Evolutionary conservation across 2,329 filamentous ascomycete species (phyloP), one percentile per base, ranked within the genome.

Genomic region (Cladophialophora carrionii): DNA sequence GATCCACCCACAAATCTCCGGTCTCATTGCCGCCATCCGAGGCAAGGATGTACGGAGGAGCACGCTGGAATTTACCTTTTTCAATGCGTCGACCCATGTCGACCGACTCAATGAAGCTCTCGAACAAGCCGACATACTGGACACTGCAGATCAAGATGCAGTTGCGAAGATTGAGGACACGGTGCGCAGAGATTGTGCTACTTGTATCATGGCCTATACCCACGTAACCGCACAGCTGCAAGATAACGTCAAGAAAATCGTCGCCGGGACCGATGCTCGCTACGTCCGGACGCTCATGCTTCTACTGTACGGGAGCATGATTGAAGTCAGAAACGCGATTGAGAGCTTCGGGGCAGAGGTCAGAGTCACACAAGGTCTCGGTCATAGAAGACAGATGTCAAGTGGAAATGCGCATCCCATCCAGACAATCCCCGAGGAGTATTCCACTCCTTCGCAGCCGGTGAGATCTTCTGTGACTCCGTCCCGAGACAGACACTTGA

Each of bases 251-350:
- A 74, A 76, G 53, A 84, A 83, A 63, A 83, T 86, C 37, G 79
- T 85, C n/a, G 77, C 81, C 54, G 80, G 83, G 56, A 81, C 82
- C 3, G 85, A 88, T 69, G 78, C 82, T 6, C 81, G 83, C 63
- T 84, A 87, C 68, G 76, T 88, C 58, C 83, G 86, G 29, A 85
- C 82, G 17, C 78, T 87, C 51, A 80, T 88, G 75, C 79, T 87
- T 41, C 81, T 85, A 68, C 80, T 87, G 41, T 86, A 85, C 70
- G 82, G 83, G 55, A 84, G 84, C 67, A 73, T 87, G 56, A 75
- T 85, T 53, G 86, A 88, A 73, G 78, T 86, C 65, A 83, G 84
- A 57, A 88, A 88, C 72, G 83, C 85, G 48, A 85, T 84, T 72
- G 77, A 78, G 24, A 78, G 80, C 60, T 77, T 87, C 57, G 82